Evolutionary conservation across 179 eudicot genomes (phyloP), one percentile per base, ranked within the genome.

Genomic region (Pouteria campechiana): DNA sequence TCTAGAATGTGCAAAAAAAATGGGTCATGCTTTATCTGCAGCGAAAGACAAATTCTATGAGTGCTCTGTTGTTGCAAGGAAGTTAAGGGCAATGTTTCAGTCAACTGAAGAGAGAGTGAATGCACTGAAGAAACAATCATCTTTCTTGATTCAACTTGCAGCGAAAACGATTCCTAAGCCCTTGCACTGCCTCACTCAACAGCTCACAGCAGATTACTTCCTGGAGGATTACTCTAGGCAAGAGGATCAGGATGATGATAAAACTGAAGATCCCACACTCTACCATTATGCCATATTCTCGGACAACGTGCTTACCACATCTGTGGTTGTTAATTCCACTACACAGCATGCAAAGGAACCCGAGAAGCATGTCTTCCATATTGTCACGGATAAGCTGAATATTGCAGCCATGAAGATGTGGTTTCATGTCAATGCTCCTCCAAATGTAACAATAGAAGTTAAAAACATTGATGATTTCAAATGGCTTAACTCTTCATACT

Each of bases 231-330:
- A 57, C 64, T 63, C 66, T 34, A 66, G 69, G 29, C 56, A 67
- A 43, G 75, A 21, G 19, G 59, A 58, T 67, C 69, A 65, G 30
- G 33, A 59, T 57, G 69, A 50, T 48, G 79, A 77, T 30, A 92
- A 67, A 46, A 72, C 79, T 10, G 99, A 87, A 54, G 88, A 92
- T 58, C 75, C 85, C 14, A 76, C 88, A 42, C 75, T 92, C 14
- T 80, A 60, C 64, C 99, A 92, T 73, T 92, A 92, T 54, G 96
- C 99, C 25, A 82, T 92, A 1, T 87, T 92, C 67, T 92, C 99
- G 36, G 99, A 87, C 50, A 92, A 92, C 68, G 94, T 87, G 32
- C 88, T 92, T 41, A 96, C 99, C 15, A 58, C 96, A 25, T 77
- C 99, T 45, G 92, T 87, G 24, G 99, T 92, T 23, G 94, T 92